These are phyloP conservation scores for Thelonectria blattea DNA, from an alignment of 2,329 filamentous ascomycete genomes.

Conservation along the genomic window DNA sequence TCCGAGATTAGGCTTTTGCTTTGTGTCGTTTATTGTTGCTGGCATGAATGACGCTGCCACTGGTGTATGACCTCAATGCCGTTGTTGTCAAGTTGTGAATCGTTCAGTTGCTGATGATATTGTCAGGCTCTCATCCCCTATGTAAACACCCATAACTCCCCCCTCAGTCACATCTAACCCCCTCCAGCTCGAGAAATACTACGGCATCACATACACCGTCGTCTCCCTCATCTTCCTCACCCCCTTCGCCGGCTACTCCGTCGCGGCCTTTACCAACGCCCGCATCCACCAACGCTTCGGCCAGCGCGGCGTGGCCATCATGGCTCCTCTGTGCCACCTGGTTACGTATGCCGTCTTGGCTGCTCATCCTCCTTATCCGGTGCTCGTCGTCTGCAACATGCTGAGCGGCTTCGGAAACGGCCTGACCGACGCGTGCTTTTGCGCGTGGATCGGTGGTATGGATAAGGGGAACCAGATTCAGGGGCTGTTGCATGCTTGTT, in stretches of 20 bases:
- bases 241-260: constrained; percentile 67
- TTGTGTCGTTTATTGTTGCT: constrained; percentile 64
- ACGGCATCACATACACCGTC: constrained; percentile 63
- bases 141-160: constrained; percentile 12
- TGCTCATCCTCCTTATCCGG: constrained; percentile 68
- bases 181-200: constrained; percentile 65
- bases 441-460: constrained; percentile 66
- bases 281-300: constrained; percentile 65
- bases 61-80: constrained; percentile 50
- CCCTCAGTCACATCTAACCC: background rate
- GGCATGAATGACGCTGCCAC: constrained; percentile 69
- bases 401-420: constrained; percentile 73
- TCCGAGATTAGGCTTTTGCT: constrained; percentile 49
- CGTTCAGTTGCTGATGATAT: too few species aligned
- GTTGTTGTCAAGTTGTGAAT: background rate
- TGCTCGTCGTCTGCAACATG: constrained; percentile 66
- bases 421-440: constrained; percentile 59
- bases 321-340: constrained; percentile 66
- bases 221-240: constrained; percentile 70
- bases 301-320: constrained; percentile 69
- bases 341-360: constrained; percentile 65
- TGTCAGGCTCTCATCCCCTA: constrained; percentile 36
- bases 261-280: constrained; percentile 67
- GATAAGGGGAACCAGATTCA: constrained; percentile 70
- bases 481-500: constrained; percentile 69